phyloP scores from a whole-genome alignment of 1,139 yeast species.

The Groenewaldozyma auringiensis region DNA sequence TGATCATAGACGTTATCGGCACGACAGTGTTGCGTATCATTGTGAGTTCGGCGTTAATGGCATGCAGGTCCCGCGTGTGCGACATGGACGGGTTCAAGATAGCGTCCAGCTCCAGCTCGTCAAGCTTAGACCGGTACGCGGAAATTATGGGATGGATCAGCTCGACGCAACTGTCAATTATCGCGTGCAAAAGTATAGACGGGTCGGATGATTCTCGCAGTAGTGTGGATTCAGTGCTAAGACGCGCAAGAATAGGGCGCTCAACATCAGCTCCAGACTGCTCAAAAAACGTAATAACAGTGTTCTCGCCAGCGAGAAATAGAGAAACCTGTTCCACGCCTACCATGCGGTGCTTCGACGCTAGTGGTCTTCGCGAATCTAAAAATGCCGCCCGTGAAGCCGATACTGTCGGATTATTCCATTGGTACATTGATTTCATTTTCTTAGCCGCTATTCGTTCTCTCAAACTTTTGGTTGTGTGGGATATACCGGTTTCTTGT shows the following conservation, averaged over 20 bases:
- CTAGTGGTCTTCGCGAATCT: slow-evolving; percentile 41
- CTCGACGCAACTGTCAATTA: slow-evolving; percentile 49
- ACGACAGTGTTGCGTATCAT: slow-evolving; percentile 38
- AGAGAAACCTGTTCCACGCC: slow-evolving; percentile 49
- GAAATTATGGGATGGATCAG: slow-evolving; percentile 53
- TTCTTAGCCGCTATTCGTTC: slow-evolving; percentile 6
- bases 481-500: too few relatives aligned
- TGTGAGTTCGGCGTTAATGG: slow-evolving; percentile 45
- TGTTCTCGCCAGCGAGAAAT: slow-evolving; percentile 37
- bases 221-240: slow-evolving; percentile 39
- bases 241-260: slow-evolving; percentile 41
- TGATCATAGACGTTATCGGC: slow-evolving; percentile 40
- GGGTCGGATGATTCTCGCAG: slow-evolving; percentile 44
- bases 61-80: slow-evolving; percentile 45
- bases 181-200: slow-evolving; percentile 43
- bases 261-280: slow-evolving; percentile 45
- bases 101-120: slow-evolving; percentile 44
- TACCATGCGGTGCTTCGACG: slow-evolving; percentile 38
- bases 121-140: slow-evolving; percentile 43
- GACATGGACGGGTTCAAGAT: slow-evolving; percentile 41
- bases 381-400: slow-evolving; percentile 23
- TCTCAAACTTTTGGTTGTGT: background rate
- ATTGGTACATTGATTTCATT: slow-evolving; percentile 31
- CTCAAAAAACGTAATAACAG: slow-evolving; percentile 48
- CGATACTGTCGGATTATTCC: slow-evolving; percentile 29